Evolutionary conservation across 2,329 filamentous ascomycete genomes (phyloP), one percentile per base, ranked within the genome.

Genomic region (Exophiala lecanii-corni): DNA sequence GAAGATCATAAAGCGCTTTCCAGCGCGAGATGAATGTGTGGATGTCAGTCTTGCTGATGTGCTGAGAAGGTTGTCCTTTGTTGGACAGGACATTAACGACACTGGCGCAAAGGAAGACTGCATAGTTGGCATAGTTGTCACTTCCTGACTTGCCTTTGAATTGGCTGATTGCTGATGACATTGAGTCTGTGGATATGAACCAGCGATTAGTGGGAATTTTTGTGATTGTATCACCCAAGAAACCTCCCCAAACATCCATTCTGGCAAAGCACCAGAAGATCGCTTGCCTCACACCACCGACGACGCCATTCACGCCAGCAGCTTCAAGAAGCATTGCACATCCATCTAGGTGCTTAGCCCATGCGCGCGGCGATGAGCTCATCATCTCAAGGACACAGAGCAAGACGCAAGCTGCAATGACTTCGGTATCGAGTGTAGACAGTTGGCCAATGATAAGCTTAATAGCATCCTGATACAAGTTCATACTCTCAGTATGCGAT

Each of bases 221-320:
- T 65, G 3, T 59, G 46, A 17, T 60, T 55, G 49, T 71, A 25
- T 65, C 66, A 0, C 72, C 75, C 17, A 79, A 77, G 9, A 79
- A 63, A 2, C 71, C 71, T 28, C 72, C 73, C 45, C 74, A 77
- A 2, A 76, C 54, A 54, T 78, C 75, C 73, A 78, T 78, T 30
- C 75, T 64, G 0, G 72, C 73, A 54, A 75, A 78, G 49, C 72
- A 76, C 74, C 75, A 79, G 48, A 78, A 78, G 0, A 78, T 62
- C 0, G 73, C 74, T 50, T 75, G 72, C 6, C 73, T 57, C 13
- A 77, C 55, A 0, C 74, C 75, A 2, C 71, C 69, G 5, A 66
- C 64, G 2, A 74, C 66, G 1, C 75, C 75, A 26, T 73, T 67
- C 2, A 79, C 72, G 2, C 64, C 67, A 45, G 73, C 69, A 2